A percentile compares a stretch with the other conserved stretches of the same genome.
These are phyloP conservation scores for Cladosporium sp. DNA, from an alignment of 2,329 filamentous ascomycete species.

Conservation along the genomic window DNA sequence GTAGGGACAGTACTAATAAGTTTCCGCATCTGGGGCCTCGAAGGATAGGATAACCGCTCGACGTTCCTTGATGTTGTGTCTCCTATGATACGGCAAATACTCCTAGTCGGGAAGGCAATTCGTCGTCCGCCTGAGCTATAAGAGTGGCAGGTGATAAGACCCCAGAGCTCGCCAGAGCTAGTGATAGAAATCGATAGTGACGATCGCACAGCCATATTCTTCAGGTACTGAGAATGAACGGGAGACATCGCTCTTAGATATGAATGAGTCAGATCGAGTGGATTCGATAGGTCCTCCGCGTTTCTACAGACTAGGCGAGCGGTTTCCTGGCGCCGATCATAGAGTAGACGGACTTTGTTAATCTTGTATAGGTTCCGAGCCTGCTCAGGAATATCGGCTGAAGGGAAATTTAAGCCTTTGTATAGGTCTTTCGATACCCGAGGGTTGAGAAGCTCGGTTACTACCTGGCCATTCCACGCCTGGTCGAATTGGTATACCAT, in stretches of 20 bases:
- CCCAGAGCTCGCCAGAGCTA: slow-evolving; percentile 81
- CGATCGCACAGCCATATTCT: slow-evolving; percentile 82
- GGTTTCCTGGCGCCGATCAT: slow-evolving; percentile 76
- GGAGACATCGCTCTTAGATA: slow-evolving; percentile 88
- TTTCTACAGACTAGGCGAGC: slow-evolving; percentile 77
- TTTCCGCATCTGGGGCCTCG: slow-evolving; percentile 77
- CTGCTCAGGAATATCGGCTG: slow-evolving; percentile 80
- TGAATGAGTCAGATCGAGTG: slow-evolving; percentile 77
- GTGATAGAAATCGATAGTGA: slow-evolving; percentile 95
- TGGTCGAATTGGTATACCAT: no score
- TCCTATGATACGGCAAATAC: slow-evolving; percentile 84
- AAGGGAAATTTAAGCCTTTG: slow-evolving; percentile 83
- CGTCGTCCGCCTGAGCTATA: slow-evolving; percentile 77
- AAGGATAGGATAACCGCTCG: slow-evolving; percentile 80
- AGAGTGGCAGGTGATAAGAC: slow-evolving; percentile 78
- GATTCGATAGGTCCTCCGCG: slow-evolving; percentile 65
- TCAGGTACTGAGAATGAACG: slow-evolving; percentile 81
- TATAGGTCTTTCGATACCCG: slow-evolving; percentile 76
- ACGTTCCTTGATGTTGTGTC: slow-evolving; percentile 85
- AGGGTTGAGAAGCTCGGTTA: slow-evolving; percentile 81
- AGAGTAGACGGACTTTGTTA: slow-evolving; percentile 83
- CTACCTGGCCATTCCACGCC: slow-evolving; percentile 82
- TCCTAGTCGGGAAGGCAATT: slow-evolving; percentile 83
- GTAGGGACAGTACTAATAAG: slow-evolving; percentile 82
- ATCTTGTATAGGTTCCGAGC: slow-evolving; percentile 81